Percentiles rank a stretch among this genome's conserved stretches.
Evolutionary conservation across 768 basidiomycete genomes (phyloP).

Genomic region (Psilocybe sp.): DNA sequence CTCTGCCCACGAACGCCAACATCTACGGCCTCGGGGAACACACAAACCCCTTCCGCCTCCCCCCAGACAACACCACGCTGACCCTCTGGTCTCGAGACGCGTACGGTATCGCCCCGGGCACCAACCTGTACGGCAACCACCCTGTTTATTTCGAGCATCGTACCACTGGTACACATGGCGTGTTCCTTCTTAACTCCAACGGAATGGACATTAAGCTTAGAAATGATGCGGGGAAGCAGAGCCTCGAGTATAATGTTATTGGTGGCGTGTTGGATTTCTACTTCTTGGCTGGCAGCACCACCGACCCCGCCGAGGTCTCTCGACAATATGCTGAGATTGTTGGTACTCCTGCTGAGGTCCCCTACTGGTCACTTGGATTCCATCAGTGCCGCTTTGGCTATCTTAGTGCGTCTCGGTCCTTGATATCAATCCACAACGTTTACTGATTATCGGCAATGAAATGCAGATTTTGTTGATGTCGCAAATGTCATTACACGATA

Average conservation of each 20-base stretch:
- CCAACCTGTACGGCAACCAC: conserved; percentile 72
- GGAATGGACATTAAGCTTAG: conserved; percentile 78
- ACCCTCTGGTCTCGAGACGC: conserved; percentile 70
- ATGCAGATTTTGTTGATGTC: conserved; percentile 58
- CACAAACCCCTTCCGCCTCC: conserved; percentile 60
- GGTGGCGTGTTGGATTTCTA: conserved; percentile 79
- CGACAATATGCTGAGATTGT: conserved; percentile 69
- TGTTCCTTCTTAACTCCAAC: conserved; percentile 66
- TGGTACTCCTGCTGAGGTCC: conserved; percentile 67
- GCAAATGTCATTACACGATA: conserved; percentile 62
- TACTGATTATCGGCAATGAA: neutral
- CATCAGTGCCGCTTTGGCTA: conserved; percentile 77
- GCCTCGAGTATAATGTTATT: conserved; percentile 73
- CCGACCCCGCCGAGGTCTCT: conserved; percentile 54
- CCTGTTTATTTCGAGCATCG: conserved; percentile 75
- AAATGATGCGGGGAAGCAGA: conserved; percentile 31
- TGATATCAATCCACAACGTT: neutral
- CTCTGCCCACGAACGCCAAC: conserved; percentile 57
- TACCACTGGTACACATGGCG: conserved; percentile 62
- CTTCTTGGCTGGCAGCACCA: conserved; percentile 68
- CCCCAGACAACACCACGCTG: conserved; percentile 41
- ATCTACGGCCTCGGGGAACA: conserved; percentile 81
- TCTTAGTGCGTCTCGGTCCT: conserved; percentile 34
- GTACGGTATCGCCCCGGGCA: conserved; percentile 51
- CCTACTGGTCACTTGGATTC: conserved; percentile 72